A percentile compares a stretch with the other conserved stretches of the same genome.
These are phyloP conservation scores for Diutina mesorugosa DNA, from an alignment of 1,139 yeast species.

Conservation along the genomic window DNA sequence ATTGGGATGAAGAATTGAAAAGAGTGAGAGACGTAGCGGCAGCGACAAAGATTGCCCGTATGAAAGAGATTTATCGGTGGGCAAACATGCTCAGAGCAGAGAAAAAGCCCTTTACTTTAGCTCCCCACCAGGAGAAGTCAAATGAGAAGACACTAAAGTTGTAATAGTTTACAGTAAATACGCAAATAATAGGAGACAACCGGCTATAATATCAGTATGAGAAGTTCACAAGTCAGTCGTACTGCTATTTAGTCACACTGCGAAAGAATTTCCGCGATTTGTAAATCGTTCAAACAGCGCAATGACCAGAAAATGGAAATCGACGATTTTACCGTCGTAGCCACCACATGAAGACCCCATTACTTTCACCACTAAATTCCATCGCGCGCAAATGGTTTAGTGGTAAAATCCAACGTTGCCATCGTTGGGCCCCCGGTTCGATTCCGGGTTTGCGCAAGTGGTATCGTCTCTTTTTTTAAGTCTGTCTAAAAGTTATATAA, in stretches of 20 bases:
- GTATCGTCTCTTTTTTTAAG: background rate
- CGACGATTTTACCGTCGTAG: too few species aligned
- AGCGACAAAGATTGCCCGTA: conserved; percentile 11
- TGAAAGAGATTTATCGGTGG: conserved; percentile 10
- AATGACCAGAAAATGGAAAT: too few species aligned
- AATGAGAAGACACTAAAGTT: too few species aligned
- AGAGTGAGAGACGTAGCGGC: conserved; percentile 10
- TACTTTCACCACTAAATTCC: background rate
- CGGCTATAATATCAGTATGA: too few species aligned
- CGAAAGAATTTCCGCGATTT: too few species aligned
- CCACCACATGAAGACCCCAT: conserved; percentile 8
- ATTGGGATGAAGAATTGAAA: conserved; percentile 14
- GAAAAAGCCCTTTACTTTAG: conserved; percentile 8
- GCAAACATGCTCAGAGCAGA: conserved; percentile 9
- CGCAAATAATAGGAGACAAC: too few species aligned
- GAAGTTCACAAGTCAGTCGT: too few species aligned
- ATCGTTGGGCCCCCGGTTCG: conserved; percentile 2
- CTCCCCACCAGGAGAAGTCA: background rate
- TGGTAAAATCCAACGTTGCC: conserved; percentile 1
- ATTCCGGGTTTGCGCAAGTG: conserved; percentile 1
- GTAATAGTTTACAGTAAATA: too few species aligned
- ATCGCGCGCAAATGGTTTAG: background rate
- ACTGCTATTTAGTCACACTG: too few species aligned
- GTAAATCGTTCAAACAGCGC: too few species aligned
- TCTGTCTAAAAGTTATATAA: too few species aligned